phyloP scores from a whole-genome alignment of 2,329 filamentous ascomycete genomes.

The Malbranchea cinnamomea region DNA sequence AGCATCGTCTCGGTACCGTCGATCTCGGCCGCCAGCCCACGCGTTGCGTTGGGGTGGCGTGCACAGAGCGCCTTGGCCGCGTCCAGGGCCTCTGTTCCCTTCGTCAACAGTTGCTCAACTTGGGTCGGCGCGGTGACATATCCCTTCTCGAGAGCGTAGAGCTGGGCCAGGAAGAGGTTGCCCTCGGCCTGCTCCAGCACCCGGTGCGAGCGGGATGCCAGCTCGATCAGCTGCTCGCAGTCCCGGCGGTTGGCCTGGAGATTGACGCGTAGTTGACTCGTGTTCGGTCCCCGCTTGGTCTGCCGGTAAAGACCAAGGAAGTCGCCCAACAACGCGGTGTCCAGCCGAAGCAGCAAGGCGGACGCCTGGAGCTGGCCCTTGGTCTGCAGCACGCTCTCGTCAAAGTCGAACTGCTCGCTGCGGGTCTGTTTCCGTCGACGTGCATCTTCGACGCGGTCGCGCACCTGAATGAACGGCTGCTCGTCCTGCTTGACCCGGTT shows the following conservation, averaged over 20 bases:
- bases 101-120: no score
- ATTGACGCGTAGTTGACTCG: constrained; percentile 14
- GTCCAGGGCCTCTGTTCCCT: no score
- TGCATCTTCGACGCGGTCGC: constrained; percentile 20
- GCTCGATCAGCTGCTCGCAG: constrained; percentile 27
- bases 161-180: constrained; percentile 35
- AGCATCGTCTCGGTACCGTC: constrained; percentile 34
- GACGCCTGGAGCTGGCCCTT: constrained; percentile 28
- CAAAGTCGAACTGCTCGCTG: constrained; percentile 13
- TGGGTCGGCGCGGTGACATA: no score
- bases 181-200: constrained; percentile 36
- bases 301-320: constrained; percentile 23
- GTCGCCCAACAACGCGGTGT: constrained; percentile 34
- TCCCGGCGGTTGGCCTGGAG: constrained; percentile 23
- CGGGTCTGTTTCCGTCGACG: constrained; percentile 15
- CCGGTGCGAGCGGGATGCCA: constrained; percentile 22
- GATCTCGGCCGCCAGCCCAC: constrained; percentile 30
- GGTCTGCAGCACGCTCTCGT: constrained; percentile 20
- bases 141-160: constrained; percentile 30
- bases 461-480: constrained; percentile 25
- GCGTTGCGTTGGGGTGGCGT: constrained; percentile 16
- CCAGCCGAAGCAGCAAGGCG: constrained; percentile 34
- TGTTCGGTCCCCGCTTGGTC: no score
- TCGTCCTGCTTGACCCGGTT: constrained; percentile 20
- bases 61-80: constrained; percentile 17